Base-by-base conservation (phyloP, 257 asterid species). In the Thymus quinquecostatus region DNA sequence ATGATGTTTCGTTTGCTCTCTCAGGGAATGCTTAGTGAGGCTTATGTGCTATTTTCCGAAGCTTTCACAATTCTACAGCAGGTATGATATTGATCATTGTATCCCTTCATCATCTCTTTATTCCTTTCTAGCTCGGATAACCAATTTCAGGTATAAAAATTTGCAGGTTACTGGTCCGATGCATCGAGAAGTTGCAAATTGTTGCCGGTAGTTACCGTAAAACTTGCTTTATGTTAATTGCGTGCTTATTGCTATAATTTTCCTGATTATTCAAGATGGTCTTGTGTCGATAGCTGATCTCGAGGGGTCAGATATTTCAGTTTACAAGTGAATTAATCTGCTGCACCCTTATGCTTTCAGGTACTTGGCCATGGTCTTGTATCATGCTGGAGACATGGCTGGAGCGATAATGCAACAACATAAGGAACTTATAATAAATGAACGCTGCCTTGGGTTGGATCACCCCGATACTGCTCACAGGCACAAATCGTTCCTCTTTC, bases 401-500 rank as follows among this genome's bases (percentile, higher is more conserved):
- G 96, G 92, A 70, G 99, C 98, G 57, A 92, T 95, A 75, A 85
- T 86, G 87, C 98, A 95, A 81, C 99, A 92, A 66, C 99, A 95
- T 84, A 92, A 89, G 87, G 99, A 95, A 81, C 91, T 92, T 55
- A 89, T 95, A 81, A 95, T 95, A 75, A 95, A 95, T 66, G 99
- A 95, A 75, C 94, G 99, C 45, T 95, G 98, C 82, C 97, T 95
- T 70, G 99, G 99, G 41, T 82, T 87, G 65, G 99, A 95, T 75
- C 99, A 95, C 80, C 98, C 99, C 27, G 98, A 95, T 80, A 95
- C 99, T 62, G 98, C 99, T 69, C 98, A 95, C 89, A 95, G 99
- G 99, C 75, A 60, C 33, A 30, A 73, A 71, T 10, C 6, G 51
- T 74, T 70, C 54, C 12, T 30, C 6, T 66, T 69, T 41, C 5